phyloP scores from a whole-genome alignment of 192 early-diverging fungal species.

The Linderina pennispora region DNA sequence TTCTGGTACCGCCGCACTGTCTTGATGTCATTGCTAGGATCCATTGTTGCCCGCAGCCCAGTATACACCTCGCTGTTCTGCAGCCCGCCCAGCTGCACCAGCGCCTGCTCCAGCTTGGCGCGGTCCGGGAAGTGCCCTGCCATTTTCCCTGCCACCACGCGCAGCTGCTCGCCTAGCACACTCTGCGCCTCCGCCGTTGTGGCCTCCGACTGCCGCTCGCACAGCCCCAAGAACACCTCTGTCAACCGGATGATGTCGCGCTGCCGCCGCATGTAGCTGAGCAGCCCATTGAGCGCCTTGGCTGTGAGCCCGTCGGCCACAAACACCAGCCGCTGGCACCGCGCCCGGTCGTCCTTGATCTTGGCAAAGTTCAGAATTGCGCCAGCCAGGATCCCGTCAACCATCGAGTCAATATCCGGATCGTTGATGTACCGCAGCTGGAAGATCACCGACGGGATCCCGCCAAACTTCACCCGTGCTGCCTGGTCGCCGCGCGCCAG shows the following conservation, averaged over 20 bases:
- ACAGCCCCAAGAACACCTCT: slow-evolving; percentile 52
- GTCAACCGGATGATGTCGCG: slow-evolving; percentile 57
- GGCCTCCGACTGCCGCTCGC: slow-evolving; percentile 56
- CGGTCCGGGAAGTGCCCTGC: slow-evolving; percentile 60
- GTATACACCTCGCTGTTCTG: slow-evolving; percentile 63
- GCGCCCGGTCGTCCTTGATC: slow-evolving; percentile 36
- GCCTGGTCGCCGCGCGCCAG: slow-evolving; percentile 60
- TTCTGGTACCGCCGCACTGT: slow-evolving; percentile 65
- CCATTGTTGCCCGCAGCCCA: slow-evolving; percentile 66
- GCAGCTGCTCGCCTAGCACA: slow-evolving; percentile 46
- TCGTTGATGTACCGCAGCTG: slow-evolving; percentile 85
- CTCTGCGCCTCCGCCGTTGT: slow-evolving; percentile 36
- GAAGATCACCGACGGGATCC: slow-evolving; percentile 80
- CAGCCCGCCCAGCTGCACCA: slow-evolving; percentile 65
- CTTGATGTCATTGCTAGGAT: slow-evolving; percentile 61
- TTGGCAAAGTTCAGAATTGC: slow-evolving; percentile 39
- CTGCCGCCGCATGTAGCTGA: slow-evolving; percentile 68
- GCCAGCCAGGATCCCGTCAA: slow-evolving; percentile 35
- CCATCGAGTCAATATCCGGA: slow-evolving; percentile 57
- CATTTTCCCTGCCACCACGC: slow-evolving; percentile 49
- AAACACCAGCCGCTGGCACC: slow-evolving; percentile 57
- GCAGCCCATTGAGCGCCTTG: slow-evolving; percentile 67
- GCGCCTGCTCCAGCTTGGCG: slow-evolving; percentile 50
- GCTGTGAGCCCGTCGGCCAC: slow-evolving; percentile 59
- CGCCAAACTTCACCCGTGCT: slow-evolving; percentile 61